A percentile compares a stretch with the other conserved stretches of the same genome.
These are phyloP conservation scores for Waltergamsia citrina DNA, from an alignment of 2,329 filamentous ascomycete species.

Conservation along the genomic window DNA sequence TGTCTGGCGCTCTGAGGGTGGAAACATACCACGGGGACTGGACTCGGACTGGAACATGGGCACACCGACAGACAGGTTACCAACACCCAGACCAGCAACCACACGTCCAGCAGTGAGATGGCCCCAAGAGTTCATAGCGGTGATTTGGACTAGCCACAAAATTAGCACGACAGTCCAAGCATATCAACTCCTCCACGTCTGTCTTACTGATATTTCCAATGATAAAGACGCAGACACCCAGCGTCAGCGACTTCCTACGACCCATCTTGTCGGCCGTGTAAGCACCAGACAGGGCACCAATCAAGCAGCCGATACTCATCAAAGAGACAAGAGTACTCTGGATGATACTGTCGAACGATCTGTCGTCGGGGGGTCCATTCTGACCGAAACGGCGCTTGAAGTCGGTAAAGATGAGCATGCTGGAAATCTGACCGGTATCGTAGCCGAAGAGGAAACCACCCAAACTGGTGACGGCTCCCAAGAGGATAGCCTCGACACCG, in stretches of 20 bases:
- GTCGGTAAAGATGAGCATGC: slow-evolving; percentile 38
- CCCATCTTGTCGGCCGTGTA: slow-evolving; percentile 49
- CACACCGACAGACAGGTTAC: slow-evolving; percentile 54
- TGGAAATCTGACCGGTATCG: slow-evolving; percentile 51
- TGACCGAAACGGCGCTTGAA: slow-evolving; percentile 48
- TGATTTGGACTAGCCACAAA: too few species aligned
- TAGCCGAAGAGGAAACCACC: slow-evolving; percentile 56
- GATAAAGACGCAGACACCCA: slow-evolving; percentile 47
- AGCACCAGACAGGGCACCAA: slow-evolving; percentile 43
- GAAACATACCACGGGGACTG: slow-evolving; percentile 31
- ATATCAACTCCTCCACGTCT: too few species aligned
- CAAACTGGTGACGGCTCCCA: slow-evolving; percentile 44
- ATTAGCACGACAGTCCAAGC: too few species aligned
- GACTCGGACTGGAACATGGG: slow-evolving; percentile 61
- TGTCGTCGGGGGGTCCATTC: slow-evolving; percentile 22
- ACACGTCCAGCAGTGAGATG: slow-evolving; percentile 58
- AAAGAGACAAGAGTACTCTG: slow-evolving; percentile 46
- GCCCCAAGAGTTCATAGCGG: slow-evolving; percentile 46
- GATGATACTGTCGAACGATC: slow-evolving; percentile 28
- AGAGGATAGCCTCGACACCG: slow-evolving; percentile 26
- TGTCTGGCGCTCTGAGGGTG: neutral
- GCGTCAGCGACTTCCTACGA: slow-evolving; percentile 43
- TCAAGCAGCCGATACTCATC: slow-evolving; percentile 43
- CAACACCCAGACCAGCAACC: slow-evolving; percentile 58
- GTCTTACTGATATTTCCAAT: slow-evolving; percentile 55